Evolutionary conservation across 306 rosid genomes (phyloP), one percentile per base, ranked within the genome.

Genomic region (Luffa aegyptiaca): DNA sequence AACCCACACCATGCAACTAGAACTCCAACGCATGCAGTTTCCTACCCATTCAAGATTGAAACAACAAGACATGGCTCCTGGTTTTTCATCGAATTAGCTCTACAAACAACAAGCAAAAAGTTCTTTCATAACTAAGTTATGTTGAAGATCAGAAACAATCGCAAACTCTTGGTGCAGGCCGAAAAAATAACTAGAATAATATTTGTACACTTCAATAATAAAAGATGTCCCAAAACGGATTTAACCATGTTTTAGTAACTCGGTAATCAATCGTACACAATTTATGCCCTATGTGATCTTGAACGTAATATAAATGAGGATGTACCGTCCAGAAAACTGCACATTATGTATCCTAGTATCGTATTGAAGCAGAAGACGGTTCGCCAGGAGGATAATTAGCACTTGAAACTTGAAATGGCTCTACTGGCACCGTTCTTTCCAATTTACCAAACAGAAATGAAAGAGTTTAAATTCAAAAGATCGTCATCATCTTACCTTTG

Each of bases 401-500:
- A 69, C 37, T 69, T 69, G 17, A 44, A 69, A 69, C 7, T 20
- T 69, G 36, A 45, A 70, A 45, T 70, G 10, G 56, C 12, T 70
- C 41, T 72, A 31, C 26, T 16, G 6, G 58, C 42, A 72, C 58
- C 6, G 37, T 26, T 48, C 41, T 73, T 48, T 12, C 75, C 16
- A 10, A 44, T 10, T 17, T 44, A 70, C n/a, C n/a, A 49, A 42
- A 73, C 57, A 73, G 77, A 73, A 73, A 73, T 73, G 1, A 7
- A 33, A 73, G 13, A 16, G 16, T 48, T 73, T 14, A 31, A 46
- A 72, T 31, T 73, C 11, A 73, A 35, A 49, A 6, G 21, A 49
- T 73, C 20, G 13, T 69, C 75, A 21, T 39, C 18, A 70, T 66
- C 83, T 61, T 44, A 92, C 97, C 93, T 76, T 86, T 77, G 64